Base-by-base conservation (phyloP, 495 filamentous ascomycete species). In the Tirmania nivea region DNA sequence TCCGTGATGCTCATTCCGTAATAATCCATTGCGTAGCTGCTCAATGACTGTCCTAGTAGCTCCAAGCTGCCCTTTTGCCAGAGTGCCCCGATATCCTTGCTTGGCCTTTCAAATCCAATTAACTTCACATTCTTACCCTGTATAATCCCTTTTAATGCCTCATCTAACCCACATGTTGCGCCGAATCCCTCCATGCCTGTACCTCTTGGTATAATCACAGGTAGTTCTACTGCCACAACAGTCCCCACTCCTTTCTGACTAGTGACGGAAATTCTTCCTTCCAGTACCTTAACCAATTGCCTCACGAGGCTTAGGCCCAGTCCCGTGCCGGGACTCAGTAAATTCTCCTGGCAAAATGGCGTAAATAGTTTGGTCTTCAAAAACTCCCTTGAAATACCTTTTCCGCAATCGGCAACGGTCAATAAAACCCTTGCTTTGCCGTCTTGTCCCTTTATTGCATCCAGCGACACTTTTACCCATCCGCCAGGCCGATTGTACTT, bases 281-380 rank as follows among this genome's bases (percentile, higher is more conserved):
- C 70, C 1, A 87, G 67, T 36, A 71, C 72, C 34, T 67, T 69
- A 5, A 83, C 69, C 10, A 87, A 72, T 51, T 83, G 78, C 19
- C 74, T 73, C 0, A 84, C 77, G 50, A 86, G 78, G 47, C 74
- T 77, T 35, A 87, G 70, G 0, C 81, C 81, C 1, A 85, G 70
- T 1, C 84, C 83, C 8, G 80, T 77, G 11, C 84, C 84, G 10
- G 75, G 70, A 0, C 75, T 71, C 11, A 83, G 69, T 1, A 69
- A 66, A 56, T 83, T 73, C 61, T 87, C 83, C 55, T 89, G 83
- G 0, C 75, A 67, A 56, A 87, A 89, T 0, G 83, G 79, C 11
- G 73, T 75, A 60, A 78, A 89, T 0, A 85, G 63, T 11, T 73
- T 69, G 49, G 80, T 72, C 17, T 74, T 72, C n/a, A 87, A 66